Base-by-base conservation (phyloP, 2,329 filamentous ascomycete genomes). In the Aspergillus sojae region DNA sequence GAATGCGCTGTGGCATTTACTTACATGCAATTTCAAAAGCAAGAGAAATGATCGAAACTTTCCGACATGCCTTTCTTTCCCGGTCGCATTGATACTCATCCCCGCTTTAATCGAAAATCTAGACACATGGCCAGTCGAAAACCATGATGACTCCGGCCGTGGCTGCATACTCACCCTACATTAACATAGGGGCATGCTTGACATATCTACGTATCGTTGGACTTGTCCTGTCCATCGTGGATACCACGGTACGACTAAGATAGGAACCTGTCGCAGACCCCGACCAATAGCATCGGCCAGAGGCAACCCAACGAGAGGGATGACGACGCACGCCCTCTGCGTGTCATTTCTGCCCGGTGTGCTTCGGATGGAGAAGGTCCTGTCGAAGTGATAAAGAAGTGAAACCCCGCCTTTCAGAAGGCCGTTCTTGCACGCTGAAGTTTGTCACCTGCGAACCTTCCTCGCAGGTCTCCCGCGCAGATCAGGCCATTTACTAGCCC, bases 391-490 rank as follows among this genome's bases (percentile, higher is more conserved):
- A 53, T 52, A 55, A 60, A 57, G 43, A 60, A 50, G 19, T 55
- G 57, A 58, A 63, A 63, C 61, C 61, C 61, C 61, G 61, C 61
- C 61, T 60, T 63, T 63, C 52, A 56, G 52, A 23, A 52, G 36
- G 26, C 43, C n/a, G 36, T 21, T 43, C 43, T 39, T 11, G 46
- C 23, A 43, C 12, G 11, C 36, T 10, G 41, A 23, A 34, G 34
- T 28, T 41, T 26, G 36, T 34, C 32, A 55, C 23, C 52, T 41
- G 52, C 34, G 52, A 55, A 39, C 34, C 48, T 52, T 30, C 48
- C 26, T n/a, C 7, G 9, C 48, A 52, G 28, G 48, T n/a, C 7
- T 16, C 12, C 23, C 6, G 45, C 12, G 12, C 45, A 48, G 14
- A 23, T 48, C 45, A 23, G 12, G 28, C 16, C 48, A 52, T 52